Conservation (phyloP, 2,329 filamentous ascomycete species). For the Phyllosticta citriasiana region DNA sequence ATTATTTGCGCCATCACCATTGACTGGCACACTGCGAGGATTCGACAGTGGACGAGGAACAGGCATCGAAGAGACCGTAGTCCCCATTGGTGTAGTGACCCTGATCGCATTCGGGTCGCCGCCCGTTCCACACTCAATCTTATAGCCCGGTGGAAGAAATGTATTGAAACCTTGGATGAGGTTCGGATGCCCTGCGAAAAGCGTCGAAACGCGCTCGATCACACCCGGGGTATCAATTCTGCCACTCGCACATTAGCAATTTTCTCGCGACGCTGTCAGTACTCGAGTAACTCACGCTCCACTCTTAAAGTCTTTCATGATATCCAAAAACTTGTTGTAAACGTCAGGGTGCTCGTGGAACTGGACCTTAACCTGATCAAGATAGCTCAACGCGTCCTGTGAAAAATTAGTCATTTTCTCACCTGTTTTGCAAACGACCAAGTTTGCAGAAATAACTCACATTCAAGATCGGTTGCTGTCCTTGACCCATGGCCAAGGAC, state of each 20-base stretch:
- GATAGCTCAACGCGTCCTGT: slow-evolving; percentile 78
- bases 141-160: slow-evolving; percentile 87
- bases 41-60: slow-evolving; percentile 36
- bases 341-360: slow-evolving; percentile 96
- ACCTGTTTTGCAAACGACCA: slow-evolving; percentile 7
- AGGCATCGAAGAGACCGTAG: slow-evolving; percentile 80
- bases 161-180: slow-evolving; percentile 98
- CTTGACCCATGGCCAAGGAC: slow-evolving; percentile 56
- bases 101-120: slow-evolving; percentile 94
- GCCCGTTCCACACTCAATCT: slow-evolving; percentile 89
- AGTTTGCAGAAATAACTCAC: slow-evolving; percentile 31
- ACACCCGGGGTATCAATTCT: slow-evolving; percentile 94
- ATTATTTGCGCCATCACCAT: slow-evolving; percentile 44
- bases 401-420: neutral
- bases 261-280: neutral
- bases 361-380: slow-evolving; percentile 97
- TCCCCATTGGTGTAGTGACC: slow-evolving; percentile 96
- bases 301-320: slow-evolving; percentile 99
- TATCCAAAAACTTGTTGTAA: slow-evolving; percentile 92
- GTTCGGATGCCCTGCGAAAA: slow-evolving; percentile 92
- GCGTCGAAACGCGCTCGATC: slow-evolving; percentile 88
- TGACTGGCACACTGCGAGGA: slow-evolving; percentile 39
- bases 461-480: slow-evolving; percentile 76
- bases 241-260: neutral
- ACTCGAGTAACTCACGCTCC: slow-evolving; percentile 58